Evolutionary conservation across 257 asterid species (phyloP), one percentile per base, ranked within the genome.

Genomic region (Solanum acaule): DNA sequence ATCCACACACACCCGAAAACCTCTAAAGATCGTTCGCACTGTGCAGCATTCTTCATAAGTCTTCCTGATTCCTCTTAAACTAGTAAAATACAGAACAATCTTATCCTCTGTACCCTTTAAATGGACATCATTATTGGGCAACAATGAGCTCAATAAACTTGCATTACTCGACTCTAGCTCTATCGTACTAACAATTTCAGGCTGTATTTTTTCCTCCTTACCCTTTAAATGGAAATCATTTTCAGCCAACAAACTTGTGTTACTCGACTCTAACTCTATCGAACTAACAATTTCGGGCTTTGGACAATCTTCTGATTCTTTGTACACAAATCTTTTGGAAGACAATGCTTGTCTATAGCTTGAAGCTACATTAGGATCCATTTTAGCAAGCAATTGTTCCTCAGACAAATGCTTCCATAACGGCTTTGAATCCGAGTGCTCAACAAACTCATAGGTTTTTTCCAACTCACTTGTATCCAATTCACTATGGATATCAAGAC

Each of bases 41-140:
- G 94, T 92, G 84, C 93, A 97, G 90, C 99, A 95, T 75, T 96
- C 99, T 87, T 94, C 92, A 56, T 94, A 95, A 6, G 99, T 96
- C 63, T 90, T 92, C 7, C 99, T 92, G 10, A 96, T 92, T 7
- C 99, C 99, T 2, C 98, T 92, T 86, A 96, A 95, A 92, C 98
- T 96, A 72, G 99, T 97, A 93, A 92, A 93, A 93, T 95, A 95
- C 27, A 96, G 88, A 15, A 96, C 98, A n/a, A 96, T 98, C 85
- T 98, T 93, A 87, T 97, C 98, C 94, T 95, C 98, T 10, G 99
- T 93, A 22, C 98, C 98, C 3, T 35, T 87, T 87, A 63, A 34
- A 10, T 31, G 73, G 42, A 31, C 11, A 78, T 90, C 89, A 68
- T 86, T 67, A 22, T 76, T 84, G 31, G 90, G 84, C 40, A 89